Percentiles rank a stretch among this genome's conserved stretches.
phyloP scores from a whole-genome alignment of 1,139 yeast species.

The Geotrichum klebahnii region DNA sequence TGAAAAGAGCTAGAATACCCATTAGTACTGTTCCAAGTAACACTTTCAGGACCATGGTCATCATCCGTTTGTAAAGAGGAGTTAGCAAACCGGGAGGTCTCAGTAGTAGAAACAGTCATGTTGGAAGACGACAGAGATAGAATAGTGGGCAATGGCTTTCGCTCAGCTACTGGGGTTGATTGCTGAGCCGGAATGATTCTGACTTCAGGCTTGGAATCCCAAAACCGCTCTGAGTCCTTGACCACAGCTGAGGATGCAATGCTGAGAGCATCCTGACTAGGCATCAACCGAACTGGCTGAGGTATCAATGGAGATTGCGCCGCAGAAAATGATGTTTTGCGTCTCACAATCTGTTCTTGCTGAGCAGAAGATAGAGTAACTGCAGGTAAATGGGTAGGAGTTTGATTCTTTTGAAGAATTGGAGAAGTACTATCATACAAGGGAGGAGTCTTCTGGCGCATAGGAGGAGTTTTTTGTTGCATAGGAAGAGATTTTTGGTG shows the following conservation, averaged over 20 bases:
- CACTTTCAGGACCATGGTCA: background rate
- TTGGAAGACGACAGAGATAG: conserved; percentile 1
- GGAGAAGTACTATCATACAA: background rate
- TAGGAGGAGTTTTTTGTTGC: background rate
- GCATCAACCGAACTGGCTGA: background rate
- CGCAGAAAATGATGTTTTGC: conserved; percentile 4
- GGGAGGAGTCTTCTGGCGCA: background rate
- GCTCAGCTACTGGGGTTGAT: conserved; percentile 1
- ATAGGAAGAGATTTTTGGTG: background rate
- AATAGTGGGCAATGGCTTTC: background rate
- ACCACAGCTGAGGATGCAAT: conserved; percentile 5
- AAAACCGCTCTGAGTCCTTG: conserved; percentile 10
- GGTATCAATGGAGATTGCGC: background rate
- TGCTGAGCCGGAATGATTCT: background rate
- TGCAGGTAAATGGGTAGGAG: background rate
- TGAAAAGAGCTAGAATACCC: background rate
- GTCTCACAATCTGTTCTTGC: background rate
- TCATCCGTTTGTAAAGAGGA: too few species aligned
- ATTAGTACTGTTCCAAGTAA: background rate
- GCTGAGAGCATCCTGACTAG: background rate
- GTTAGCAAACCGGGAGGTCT: too few species aligned
- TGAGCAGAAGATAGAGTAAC: background rate
- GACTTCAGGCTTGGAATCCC: background rate
- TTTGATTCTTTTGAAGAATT: too few species aligned
- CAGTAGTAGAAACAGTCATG: background rate